A percentile compares a stretch with the other conserved stretches of the same genome.
Evolutionary conservation across 2,329 filamentous ascomycete genomes (phyloP).

Genomic region (Orbilia oligospora): DNA sequence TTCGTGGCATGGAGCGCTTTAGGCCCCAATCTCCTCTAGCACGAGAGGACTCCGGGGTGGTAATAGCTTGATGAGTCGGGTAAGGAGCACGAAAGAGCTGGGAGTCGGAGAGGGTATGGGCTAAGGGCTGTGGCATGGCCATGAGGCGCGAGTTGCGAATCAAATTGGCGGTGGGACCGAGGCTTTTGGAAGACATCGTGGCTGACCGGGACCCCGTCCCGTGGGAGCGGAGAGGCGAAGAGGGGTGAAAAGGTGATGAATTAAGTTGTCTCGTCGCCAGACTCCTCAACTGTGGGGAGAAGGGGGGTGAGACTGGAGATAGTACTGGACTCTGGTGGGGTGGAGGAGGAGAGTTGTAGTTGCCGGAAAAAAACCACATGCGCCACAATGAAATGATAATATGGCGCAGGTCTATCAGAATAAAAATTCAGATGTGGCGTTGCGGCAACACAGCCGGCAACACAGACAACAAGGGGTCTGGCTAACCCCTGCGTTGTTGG

Average conservation of each 20-base stretch:
- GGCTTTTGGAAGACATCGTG: constrained; percentile 62
- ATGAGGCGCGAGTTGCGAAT: constrained; percentile 64
- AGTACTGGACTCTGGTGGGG: too few species aligned
- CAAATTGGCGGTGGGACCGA: constrained; percentile 62
- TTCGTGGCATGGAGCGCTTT: constrained; percentile 63
- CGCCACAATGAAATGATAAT: too few species aligned
- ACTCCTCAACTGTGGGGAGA: too few species aligned
- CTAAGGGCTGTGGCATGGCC: constrained; percentile 63
- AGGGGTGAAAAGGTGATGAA: background rate
- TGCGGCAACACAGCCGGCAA: background rate
- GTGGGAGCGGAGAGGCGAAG: background rate
- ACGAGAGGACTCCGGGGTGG: constrained; percentile 62
- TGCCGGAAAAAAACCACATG: background rate
- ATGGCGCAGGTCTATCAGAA: too few species aligned
- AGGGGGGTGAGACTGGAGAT: too few species aligned
- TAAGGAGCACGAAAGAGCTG: constrained; percentile 59
- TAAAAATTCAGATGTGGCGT: background rate
- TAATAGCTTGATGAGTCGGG: constrained; percentile 63
- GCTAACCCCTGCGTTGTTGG: background rate
- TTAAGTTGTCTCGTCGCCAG: too few species aligned
- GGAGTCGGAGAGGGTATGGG: constrained; percentile 59
- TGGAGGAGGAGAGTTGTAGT: background rate
- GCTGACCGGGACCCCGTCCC: background rate
- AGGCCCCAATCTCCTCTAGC: constrained; percentile 64
- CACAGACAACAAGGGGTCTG: background rate